A percentile compares a stretch with the other conserved stretches of the same genome.
Conservation (phyloP, 2,329 filamentous ascomycete species). For the Penicillium sp. region DNA sequence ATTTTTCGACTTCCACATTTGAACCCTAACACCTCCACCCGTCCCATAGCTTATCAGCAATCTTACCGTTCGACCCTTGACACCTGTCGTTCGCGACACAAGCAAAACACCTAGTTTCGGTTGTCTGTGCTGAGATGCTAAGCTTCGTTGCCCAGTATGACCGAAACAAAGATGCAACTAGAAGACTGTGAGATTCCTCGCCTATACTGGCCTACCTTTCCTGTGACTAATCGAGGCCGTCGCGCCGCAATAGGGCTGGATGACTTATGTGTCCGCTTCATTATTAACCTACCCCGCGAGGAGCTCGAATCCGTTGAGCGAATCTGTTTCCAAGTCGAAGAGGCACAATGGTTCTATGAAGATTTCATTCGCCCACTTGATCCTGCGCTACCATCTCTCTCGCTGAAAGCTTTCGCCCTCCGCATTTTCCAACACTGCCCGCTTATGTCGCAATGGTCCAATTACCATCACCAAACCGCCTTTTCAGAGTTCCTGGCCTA, state of each 20-base stretch:
- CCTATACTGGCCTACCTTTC: neutral
- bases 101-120: conserved; percentile 24
- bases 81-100: conserved; percentile 20
- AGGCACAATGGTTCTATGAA: conserved; percentile 99
- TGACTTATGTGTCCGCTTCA: conserved; percentile 96
- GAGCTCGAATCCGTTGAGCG: conserved; percentile 87
- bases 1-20: neutral
- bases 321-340: conserved; percentile 98
- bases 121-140: conserved; percentile 57
- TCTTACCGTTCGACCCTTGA: conserved; percentile 5
- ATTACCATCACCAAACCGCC: conserved; percentile 73
- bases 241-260: conserved; percentile 69
- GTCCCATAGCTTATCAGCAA: neutral
- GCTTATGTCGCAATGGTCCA: conserved; percentile 75
- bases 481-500: conserved; percentile 92
- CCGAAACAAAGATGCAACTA: conserved; percentile 76
- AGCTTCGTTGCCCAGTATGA: conserved; percentile 63
- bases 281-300: conserved; percentile 91
- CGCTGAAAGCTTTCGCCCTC: conserved; percentile 79
- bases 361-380: conserved; percentile 95
- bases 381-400: conserved; percentile 79
- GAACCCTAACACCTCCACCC: neutral
- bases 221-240: conserved; percentile 16
- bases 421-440: conserved; percentile 94
- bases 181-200: conserved; percentile 70